Conservation (phyloP, 164 flowering plant genomes). For the Vitis labrusca region DNA sequence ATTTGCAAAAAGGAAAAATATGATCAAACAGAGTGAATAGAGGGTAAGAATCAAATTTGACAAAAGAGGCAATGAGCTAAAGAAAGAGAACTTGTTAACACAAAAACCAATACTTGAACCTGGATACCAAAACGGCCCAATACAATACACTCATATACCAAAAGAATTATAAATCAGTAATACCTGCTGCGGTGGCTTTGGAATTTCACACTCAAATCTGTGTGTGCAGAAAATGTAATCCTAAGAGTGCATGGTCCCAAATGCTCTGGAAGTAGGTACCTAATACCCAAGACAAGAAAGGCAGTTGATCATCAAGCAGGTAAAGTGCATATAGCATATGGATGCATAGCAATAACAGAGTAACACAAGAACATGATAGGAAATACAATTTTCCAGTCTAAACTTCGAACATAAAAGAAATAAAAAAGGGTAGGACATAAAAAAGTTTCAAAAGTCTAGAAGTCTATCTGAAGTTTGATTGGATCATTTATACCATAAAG, state of each 20-base stretch:
- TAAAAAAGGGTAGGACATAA: neutral
- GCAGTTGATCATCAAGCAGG: slow-evolving; percentile 2
- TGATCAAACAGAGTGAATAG: neutral
- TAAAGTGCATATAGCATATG: neutral
- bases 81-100: neutral
- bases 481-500: slow-evolving; percentile 4
- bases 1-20: neutral
- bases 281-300: slow-evolving; percentile 19
- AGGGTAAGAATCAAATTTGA: neutral
- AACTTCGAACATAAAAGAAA: neutral
- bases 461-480: neutral
- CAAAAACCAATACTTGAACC: neutral
- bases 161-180: neutral
- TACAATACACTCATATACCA: neutral
- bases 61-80: neutral
- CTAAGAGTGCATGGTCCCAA: slow-evolving; percentile 66
- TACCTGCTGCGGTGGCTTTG: slow-evolving; percentile 97
- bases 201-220: slow-evolving; percentile 89
- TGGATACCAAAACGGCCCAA: neutral
- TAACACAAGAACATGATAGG: neutral
- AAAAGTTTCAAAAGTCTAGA: neutral
- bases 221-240: slow-evolving; percentile 91
- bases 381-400: neutral
- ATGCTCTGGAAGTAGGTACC: slow-evolving; percentile 86
- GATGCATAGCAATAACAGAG: neutral